phyloP scores from a whole-genome alignment of 768 basidiomycete species.

The Lactifluus volemus region DNA sequence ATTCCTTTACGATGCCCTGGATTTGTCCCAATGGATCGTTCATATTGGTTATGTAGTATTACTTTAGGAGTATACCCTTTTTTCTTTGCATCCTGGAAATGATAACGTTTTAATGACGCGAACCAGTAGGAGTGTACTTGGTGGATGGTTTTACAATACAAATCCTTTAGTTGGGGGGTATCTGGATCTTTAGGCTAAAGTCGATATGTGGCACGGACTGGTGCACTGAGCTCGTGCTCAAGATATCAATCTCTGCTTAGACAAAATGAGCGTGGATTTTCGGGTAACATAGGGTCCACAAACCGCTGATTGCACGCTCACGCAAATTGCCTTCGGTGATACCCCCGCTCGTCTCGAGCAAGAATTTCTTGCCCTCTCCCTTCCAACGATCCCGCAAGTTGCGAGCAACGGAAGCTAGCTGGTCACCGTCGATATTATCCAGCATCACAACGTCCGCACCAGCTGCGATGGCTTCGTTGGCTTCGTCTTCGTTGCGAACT shows the following conservation, averaged over 20 bases:
- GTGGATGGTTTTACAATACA: background rate
- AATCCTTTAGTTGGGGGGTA: constrained; percentile 25
- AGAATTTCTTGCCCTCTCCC: constrained; percentile 64
- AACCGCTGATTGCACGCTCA: constrained; percentile 76
- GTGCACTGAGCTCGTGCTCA: constrained; percentile 86
- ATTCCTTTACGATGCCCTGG: background rate
- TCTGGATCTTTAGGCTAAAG: constrained; percentile 94
- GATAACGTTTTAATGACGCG: background rate
- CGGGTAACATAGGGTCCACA: constrained; percentile 20
- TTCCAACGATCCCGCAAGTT: constrained; percentile 72
- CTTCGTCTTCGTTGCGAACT: constrained; percentile 80
- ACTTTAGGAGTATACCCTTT: background rate
- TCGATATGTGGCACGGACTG: constrained; percentile 93
- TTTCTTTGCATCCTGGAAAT: background rate
- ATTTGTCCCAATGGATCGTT: background rate
- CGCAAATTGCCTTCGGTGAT: constrained; percentile 84
- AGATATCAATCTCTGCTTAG: constrained; percentile 78
- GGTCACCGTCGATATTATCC: constrained; percentile 80
- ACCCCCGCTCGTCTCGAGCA: constrained; percentile 91
- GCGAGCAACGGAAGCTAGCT: constrained; percentile 58
- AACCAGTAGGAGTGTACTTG: background rate
- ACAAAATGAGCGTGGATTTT: background rate
- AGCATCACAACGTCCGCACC: constrained; percentile 95
- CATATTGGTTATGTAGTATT: background rate
- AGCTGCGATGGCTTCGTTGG: constrained; percentile 93